Evolutionary conservation across 2,329 filamentous ascomycete species (phyloP), one percentile per base, ranked within the genome.

Genomic region (Blumeriella jaapii): DNA sequence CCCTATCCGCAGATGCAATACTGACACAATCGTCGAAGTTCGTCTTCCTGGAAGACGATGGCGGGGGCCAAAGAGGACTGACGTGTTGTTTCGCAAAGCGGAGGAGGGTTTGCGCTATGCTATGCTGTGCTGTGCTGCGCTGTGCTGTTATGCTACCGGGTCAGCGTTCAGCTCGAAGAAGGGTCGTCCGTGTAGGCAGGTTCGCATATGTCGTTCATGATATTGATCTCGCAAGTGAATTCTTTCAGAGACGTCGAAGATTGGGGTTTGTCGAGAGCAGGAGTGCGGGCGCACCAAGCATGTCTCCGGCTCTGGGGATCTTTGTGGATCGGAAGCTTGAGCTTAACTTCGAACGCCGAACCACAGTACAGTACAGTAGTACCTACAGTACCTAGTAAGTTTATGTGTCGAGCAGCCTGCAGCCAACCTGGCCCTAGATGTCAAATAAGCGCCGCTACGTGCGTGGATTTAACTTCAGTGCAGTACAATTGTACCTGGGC

Each of bases 171-270:
- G 29, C 39, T 44, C 42, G 31, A 39, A 19, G 35, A 42, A 39
- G 35, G 30, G 31, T 36, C 34, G 27, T 38, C 34, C 30, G 40
- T 44, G 36, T 26, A 39, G 35, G 25, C 36, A 39, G 29, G 29
- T 32, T 40, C 34, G 39, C 33, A 29, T 41, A 44, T 41, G 36
- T 32, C 36, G 42, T 40, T 47, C 46, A 49, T 49, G 36, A 31
- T 49, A n/a, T n/a, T n/a, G n/a, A n/a, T n/a, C n/a, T n/a, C n/a
- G n/a, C n/a, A n/a, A n/a, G n/a, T 26, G 17, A 37, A 28, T 32
- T 36, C 23, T 32, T 22, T 33, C 23, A 27, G 13, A 27, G 22
- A 36, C n/a, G 20, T 16, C 12, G 33, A 22, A 24, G 22, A 25
- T 19, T 31, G 29, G 29, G 16, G 25, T 31, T 36, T 32, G 23